phyloP scores from a whole-genome alignment of 139 green algal genomes.

The Chlorella sorokiniana region DNA sequence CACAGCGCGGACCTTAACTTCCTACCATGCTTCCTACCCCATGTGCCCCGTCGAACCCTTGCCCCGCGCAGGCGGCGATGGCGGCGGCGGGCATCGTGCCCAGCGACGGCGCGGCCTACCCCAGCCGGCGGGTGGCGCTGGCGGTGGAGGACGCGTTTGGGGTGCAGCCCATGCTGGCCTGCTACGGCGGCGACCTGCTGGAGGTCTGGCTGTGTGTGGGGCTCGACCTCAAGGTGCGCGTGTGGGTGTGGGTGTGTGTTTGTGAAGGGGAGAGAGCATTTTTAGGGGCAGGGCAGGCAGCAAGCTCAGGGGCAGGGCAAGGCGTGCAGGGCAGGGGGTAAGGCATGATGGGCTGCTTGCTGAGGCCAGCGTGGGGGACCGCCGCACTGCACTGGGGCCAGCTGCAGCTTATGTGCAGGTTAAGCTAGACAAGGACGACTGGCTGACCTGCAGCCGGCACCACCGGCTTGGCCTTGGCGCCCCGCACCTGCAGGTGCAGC shows the following conservation, averaged over 20 bases:
- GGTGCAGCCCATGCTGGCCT: slow-evolving; percentile 49
- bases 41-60: neutral
- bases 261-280: neutral
- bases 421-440: too few relatives aligned
- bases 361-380: too few relatives aligned
- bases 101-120: neutral
- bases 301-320: too few relatives aligned
- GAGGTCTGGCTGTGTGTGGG: slow-evolving; percentile 76
- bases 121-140: neutral
- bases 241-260: too few relatives aligned
- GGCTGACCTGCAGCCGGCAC: too few relatives aligned
- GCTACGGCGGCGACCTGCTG: slow-evolving; percentile 48
- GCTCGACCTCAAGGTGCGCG: slow-evolving; percentile 40
- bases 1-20: too few relatives aligned
- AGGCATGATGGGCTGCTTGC: too few relatives aligned
- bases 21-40: neutral
- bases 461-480: neutral
- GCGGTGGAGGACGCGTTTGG: slow-evolving; percentile 44
- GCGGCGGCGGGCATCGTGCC: slow-evolving; percentile 43
- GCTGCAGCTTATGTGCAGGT: too few relatives aligned
- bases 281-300: neutral
- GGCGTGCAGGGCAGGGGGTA: too few relatives aligned
- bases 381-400: too few relatives aligned
- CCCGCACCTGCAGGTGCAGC: slow-evolving; percentile 2
- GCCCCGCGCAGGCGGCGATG: slow-evolving; percentile 22